Conservation (phyloP, 441 rosid species). For the Corymbia citriodora region DNA sequence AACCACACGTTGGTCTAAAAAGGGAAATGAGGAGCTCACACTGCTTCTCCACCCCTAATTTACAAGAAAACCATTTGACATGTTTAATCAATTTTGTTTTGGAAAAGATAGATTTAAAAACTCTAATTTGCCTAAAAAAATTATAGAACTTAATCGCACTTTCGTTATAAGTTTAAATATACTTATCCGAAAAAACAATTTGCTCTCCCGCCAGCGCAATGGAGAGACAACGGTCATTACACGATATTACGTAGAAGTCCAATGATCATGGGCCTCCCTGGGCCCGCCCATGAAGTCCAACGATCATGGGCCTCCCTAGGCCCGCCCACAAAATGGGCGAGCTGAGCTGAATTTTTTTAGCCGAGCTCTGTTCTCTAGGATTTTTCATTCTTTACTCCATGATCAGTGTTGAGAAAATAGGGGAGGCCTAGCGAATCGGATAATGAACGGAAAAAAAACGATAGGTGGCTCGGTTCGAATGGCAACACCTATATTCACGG, state of each 20-base stretch:
- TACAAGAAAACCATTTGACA: neutral
- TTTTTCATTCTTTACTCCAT: neutral
- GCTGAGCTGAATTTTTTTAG: neutral
- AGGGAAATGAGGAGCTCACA: neutral
- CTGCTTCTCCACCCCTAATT: neutral
- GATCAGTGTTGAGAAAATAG: neutral
- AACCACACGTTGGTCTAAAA: neutral
- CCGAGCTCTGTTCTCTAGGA: neutral
- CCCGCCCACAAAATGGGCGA: neutral
- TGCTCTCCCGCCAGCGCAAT: neutral
- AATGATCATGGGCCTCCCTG: neutral
- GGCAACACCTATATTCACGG: accelerated
- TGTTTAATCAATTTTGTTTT: neutral
- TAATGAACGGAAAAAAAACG: neutral
- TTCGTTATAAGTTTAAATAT: too few species aligned
- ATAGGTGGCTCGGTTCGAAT: too few species aligned
- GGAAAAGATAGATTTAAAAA: neutral
- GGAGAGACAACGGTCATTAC: neutral
- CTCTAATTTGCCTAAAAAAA: neutral
- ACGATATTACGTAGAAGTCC: neutral
- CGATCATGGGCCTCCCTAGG: neutral
- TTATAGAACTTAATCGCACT: too few species aligned
- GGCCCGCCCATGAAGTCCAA: neutral
- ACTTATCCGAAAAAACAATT: neutral
- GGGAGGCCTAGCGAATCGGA: neutral